Evolutionary conservation across 2,329 filamentous ascomycete species (phyloP).

Genomic region (Colletotrichum spinosum): DNA sequence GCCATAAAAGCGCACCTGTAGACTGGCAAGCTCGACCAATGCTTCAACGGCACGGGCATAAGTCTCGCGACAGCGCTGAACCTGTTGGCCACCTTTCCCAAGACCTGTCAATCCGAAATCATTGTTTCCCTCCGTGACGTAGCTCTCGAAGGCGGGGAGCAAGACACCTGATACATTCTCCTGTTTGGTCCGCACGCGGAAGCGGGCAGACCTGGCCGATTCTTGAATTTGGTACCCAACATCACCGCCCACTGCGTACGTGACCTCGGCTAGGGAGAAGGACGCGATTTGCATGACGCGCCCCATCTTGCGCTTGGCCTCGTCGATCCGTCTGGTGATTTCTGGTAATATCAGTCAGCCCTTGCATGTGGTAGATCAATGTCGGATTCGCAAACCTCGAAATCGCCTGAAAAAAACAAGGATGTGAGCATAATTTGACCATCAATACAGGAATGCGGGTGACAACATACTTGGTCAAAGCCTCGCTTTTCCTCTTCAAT

Average conservation of each 20-base stretch:
- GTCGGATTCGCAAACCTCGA: constrained; percentile 70
- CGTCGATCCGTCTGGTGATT: constrained; percentile 96
- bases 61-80: constrained; percentile 93
- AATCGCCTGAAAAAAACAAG: constrained; percentile 74
- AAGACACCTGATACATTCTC: constrained; percentile 99
- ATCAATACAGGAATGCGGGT: neutral
- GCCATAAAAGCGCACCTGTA: constrained; percentile 68
- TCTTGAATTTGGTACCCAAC: constrained; percentile 98
- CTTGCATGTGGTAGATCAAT: neutral
- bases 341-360: constrained; percentile 62
- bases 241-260: constrained; percentile 94
- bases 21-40: constrained; percentile 90
- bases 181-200: constrained; percentile 93
- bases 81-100: constrained; percentile 97
- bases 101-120: constrained; percentile 97
- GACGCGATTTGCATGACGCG: constrained; percentile 99
- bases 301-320: constrained; percentile 99
- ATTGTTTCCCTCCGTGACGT: constrained; percentile 87
- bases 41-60: constrained; percentile 97
- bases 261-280: constrained; percentile 97
- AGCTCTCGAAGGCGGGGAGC: constrained; percentile 93
- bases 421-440: constrained; percentile 5
- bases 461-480: constrained; percentile 85
- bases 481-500: constrained; percentile 97
- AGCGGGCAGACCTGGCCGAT: constrained; percentile 91